These are phyloP conservation scores for Phytophthora chlamydospora DNA, from an alignment of 352 stramenopile species.

Conservation along the genomic window DNA sequence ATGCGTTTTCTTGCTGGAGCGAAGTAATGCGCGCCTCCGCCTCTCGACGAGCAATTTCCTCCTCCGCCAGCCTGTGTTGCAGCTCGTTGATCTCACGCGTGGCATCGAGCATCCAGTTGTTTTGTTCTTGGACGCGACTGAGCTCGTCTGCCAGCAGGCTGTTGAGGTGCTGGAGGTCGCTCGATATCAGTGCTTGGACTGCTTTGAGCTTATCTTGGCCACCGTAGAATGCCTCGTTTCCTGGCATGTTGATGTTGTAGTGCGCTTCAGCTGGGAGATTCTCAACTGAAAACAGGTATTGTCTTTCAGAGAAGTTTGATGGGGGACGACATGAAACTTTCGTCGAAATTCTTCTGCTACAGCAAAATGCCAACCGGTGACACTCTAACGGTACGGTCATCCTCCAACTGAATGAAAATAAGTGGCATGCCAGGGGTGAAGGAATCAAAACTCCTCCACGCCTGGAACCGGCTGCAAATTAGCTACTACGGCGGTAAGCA, in stretches of 20 bases:
- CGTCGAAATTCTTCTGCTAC: no score
- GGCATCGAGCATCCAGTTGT: not conserved
- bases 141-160: not conserved
- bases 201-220: not conserved
- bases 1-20: conserved; percentile 1
- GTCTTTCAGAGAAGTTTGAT: no score
- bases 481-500: conserved; percentile 23
- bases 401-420: no score
- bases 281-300: not conserved
- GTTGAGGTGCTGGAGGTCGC: conserved; percentile 2
- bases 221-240: not conserved
- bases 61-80: not conserved
- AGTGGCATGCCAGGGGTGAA: not conserved
- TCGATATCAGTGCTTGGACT: not conserved
- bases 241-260: not conserved
- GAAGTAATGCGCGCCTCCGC: not conserved
- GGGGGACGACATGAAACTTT: no score
- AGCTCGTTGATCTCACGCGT: not conserved
- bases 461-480: conserved; percentile 17
- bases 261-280: not conserved
- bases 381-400: no score
- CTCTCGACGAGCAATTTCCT: not conserved
- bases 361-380: no score
- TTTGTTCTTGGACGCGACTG: not conserved
- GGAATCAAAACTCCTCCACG: not conserved